phyloP scores from a whole-genome alignment of 805 yeast genomes.

The Priceomyces castillae region DNA sequence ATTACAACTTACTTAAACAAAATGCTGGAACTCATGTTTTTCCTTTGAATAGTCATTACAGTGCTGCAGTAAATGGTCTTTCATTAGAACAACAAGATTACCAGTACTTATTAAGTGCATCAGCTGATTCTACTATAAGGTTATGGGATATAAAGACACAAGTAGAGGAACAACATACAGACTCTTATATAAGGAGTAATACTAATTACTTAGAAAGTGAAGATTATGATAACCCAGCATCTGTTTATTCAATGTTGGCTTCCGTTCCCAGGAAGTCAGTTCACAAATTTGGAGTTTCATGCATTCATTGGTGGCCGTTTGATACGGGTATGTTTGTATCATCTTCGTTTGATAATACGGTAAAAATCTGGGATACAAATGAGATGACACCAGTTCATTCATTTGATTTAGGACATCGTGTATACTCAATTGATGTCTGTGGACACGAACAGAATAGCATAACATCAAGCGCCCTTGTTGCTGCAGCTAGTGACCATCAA shows the following conservation, averaged over 20 bases:
- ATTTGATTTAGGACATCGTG: conserved; percentile 58
- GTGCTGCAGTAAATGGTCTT: conserved; percentile 58
- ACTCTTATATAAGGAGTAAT: conserved; percentile 7
- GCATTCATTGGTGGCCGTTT: conserved; percentile 81
- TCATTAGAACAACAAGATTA: conserved; percentile 49
- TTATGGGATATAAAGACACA: conserved; percentile 56
- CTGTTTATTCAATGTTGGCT: conserved; percentile 25
- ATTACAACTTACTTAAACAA: conserved; percentile 30
- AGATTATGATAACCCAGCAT: conserved; percentile 32
- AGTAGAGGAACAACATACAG: conserved; percentile 10
- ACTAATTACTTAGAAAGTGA: conserved; percentile 22
- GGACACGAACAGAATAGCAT: conserved; percentile 19
- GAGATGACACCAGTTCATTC: conserved; percentile 62
- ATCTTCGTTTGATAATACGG: conserved; percentile 73
- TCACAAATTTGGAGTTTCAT: conserved; percentile 73
- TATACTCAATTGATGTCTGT: conserved; percentile 63
- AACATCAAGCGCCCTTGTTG: conserved; percentile 53
- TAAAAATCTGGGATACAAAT: conserved; percentile 80
- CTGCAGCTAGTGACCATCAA: conserved; percentile 69
- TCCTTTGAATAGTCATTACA: conserved; percentile 43
- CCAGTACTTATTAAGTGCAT: conserved; percentile 61
- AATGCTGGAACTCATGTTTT: conserved; percentile 24
- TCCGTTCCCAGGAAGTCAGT: conserved; percentile 37
- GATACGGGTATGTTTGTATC: conserved; percentile 86
- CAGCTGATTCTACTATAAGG: conserved; percentile 66